Evolutionary conservation across 805 yeast species (phyloP).

Genomic region (Lipomyces chichibuensis): DNA sequence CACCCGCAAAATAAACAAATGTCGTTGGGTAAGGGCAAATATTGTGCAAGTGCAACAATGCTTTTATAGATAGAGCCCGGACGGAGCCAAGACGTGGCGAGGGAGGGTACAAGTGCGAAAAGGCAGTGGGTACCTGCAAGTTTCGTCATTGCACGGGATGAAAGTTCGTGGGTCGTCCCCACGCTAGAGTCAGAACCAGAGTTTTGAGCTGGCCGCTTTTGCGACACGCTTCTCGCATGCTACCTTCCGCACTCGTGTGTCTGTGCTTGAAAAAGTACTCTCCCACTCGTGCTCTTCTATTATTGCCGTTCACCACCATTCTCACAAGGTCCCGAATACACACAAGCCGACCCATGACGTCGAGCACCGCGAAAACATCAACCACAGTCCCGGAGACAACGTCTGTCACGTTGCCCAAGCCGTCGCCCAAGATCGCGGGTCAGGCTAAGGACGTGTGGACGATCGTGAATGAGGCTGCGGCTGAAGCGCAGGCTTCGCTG

Average conservation of each 20-base stretch:
- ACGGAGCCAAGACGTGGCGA: too few relatives aligned
- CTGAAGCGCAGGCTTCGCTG: constrained; percentile 65
- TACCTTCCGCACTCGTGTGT: background rate
- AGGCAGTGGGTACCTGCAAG: too few relatives aligned
- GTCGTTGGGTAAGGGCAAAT: too few relatives aligned
- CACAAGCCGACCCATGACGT: background rate
- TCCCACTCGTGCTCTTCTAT: background rate
- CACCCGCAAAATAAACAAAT: too few relatives aligned
- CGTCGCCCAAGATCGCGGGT: constrained; percentile 34
- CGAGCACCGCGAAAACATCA: background rate
- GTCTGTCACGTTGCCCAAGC: constrained; percentile 20
- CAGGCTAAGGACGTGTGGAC: constrained; percentile 79
- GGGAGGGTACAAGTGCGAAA: too few relatives aligned
- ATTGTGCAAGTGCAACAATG: too few relatives aligned
- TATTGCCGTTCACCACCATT: background rate
- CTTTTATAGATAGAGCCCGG: too few relatives aligned
- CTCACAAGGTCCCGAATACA: background rate
- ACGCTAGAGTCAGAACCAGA: too few relatives aligned
- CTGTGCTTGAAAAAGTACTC: background rate
- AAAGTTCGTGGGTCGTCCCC: too few relatives aligned
- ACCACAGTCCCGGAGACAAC: background rate
- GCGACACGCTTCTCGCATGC: background rate
- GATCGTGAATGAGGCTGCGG: constrained; percentile 92
- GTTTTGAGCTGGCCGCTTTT: too few relatives aligned
- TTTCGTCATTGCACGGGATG: too few relatives aligned